phyloP scores from a whole-genome alignment of 768 basidiomycete species.

The Pleurotus tuber-regium region DNA sequence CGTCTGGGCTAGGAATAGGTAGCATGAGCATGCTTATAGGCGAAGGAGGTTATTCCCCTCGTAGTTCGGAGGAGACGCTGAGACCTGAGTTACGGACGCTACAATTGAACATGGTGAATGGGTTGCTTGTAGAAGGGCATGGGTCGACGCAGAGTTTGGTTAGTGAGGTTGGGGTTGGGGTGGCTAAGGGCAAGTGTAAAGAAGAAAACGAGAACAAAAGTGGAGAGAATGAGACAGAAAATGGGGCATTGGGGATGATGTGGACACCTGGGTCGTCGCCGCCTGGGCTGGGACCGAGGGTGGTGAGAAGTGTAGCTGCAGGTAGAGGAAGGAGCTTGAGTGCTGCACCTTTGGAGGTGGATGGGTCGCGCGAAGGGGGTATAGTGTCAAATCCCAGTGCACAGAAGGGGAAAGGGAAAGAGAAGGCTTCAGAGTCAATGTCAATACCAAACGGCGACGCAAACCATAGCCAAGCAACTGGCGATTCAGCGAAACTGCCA shows the following conservation, averaged over 20 bases:
- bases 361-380: neutral
- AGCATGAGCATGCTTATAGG: slow-evolving; percentile 7
- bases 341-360: slow-evolving; percentile 14
- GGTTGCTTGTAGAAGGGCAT: slow-evolving; percentile 9
- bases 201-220: slow-evolving; percentile 1
- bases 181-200: slow-evolving; percentile 11
- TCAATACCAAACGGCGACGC: neutral
- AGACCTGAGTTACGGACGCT: slow-evolving; percentile 47
- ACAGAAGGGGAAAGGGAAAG: neutral
- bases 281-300: slow-evolving; percentile 38
- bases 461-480: neutral
- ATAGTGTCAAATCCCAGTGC: neutral
- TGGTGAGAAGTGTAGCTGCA: slow-evolving; percentile 56
- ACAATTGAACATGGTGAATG: slow-evolving; percentile 30
- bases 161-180: slow-evolving; percentile 23
- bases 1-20: slow-evolving; percentile 15
- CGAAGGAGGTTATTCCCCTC: slow-evolving; percentile 18
- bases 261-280: slow-evolving; percentile 10
- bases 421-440: neutral
- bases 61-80: slow-evolving; percentile 66
- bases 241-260: slow-evolving; percentile 13
- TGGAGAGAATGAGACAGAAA: neutral
- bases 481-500: neutral
- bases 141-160: slow-evolving; percentile 48
- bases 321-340: slow-evolving; percentile 39